A percentile compares a stretch with the other conserved stretches of the same genome.
These are phyloP conservation scores for Penicillium palitans DNA, from an alignment of 2,329 filamentous ascomycete species.

Conservation along the genomic window DNA sequence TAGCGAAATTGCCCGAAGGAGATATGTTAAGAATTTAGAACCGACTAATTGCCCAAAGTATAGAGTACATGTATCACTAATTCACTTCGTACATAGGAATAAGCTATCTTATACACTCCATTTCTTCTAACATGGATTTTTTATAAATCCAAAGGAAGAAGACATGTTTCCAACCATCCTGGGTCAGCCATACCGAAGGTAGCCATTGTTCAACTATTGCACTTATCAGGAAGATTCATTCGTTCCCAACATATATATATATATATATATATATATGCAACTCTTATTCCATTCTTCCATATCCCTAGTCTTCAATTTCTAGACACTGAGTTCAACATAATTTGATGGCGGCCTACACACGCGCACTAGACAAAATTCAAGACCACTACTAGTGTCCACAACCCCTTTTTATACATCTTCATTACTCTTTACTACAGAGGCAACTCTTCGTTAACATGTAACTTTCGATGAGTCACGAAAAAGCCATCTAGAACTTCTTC, in stretches of 20 bases:
- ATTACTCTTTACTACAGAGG: neutral
- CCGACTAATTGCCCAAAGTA: neutral
- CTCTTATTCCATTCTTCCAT: neutral
- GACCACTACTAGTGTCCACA: neutral
- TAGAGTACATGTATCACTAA: neutral
- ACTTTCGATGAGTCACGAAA: neutral
- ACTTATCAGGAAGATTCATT: neutral
- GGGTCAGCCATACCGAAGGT: neutral
- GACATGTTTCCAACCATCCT: neutral
- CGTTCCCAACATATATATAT: neutral
- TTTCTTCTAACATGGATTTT: neutral
- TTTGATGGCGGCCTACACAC: neutral
- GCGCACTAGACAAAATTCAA: too few relatives aligned
- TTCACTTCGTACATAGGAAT: neutral
- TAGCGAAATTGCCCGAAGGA: neutral
- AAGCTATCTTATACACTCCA: neutral
- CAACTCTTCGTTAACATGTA: neutral
- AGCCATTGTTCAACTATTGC: neutral
- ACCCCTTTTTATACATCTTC: neutral
- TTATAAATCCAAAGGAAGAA: neutral
- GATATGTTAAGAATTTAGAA: neutral
- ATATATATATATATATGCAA: too few relatives aligned
- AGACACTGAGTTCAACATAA: too few relatives aligned
- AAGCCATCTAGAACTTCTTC: neutral
- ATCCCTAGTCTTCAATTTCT: neutral